phyloP scores from a whole-genome alignment of 2,329 filamentous ascomycete species.

The Cercospora sp. region DNA sequence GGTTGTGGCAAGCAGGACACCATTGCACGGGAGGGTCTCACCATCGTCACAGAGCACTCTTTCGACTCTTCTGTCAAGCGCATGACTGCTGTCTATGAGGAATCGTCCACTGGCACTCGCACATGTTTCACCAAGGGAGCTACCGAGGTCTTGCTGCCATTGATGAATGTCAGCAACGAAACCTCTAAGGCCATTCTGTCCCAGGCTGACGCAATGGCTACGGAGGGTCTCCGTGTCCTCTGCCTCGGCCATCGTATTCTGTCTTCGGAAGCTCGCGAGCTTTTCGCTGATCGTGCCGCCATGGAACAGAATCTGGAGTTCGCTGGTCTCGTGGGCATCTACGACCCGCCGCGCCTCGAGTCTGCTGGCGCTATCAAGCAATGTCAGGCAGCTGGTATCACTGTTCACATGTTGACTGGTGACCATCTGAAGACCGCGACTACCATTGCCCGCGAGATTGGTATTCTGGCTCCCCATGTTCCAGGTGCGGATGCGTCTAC shows the following conservation, averaged over 20 bases:
- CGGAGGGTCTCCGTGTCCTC: conserved; percentile 38
- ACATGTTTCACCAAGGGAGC: conserved; percentile 39
- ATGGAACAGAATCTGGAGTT: conserved; percentile 35
- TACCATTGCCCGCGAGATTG: conserved; percentile 50
- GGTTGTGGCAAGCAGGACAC: conserved; percentile 30
- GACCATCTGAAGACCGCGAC: conserved; percentile 50
- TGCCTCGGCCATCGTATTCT: conserved; percentile 33
- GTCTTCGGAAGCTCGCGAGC: conserved; percentile 12
- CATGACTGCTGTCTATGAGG: conserved; percentile 37
- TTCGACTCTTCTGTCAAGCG: conserved; percentile 40
- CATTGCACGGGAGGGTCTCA: conserved; percentile 24
- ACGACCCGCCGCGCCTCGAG: conserved; percentile 38
- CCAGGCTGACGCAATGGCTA: conserved; percentile 35
- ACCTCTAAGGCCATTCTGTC: conserved; percentile 29
- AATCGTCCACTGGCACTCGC: conserved; percentile 13
- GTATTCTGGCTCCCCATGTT: conserved; percentile 41
- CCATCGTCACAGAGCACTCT: conserved; percentile 34
- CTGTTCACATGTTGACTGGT: conserved; percentile 52
- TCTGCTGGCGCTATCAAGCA: conserved; percentile 44
- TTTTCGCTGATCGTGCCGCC: conserved; percentile 22
- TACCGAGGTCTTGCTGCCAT: conserved; percentile 36
- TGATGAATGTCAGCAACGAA: conserved; percentile 29
- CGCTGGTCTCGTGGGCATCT: conserved; percentile 37
- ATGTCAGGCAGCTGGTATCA: conserved; percentile 50
- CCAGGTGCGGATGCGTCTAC: conserved; percentile 30